A percentile compares a stretch with the other conserved stretches of the same genome.
phyloP scores from a whole-genome alignment of 2,329 filamentous ascomycete genomes.

The Cadophora sp. region DNA sequence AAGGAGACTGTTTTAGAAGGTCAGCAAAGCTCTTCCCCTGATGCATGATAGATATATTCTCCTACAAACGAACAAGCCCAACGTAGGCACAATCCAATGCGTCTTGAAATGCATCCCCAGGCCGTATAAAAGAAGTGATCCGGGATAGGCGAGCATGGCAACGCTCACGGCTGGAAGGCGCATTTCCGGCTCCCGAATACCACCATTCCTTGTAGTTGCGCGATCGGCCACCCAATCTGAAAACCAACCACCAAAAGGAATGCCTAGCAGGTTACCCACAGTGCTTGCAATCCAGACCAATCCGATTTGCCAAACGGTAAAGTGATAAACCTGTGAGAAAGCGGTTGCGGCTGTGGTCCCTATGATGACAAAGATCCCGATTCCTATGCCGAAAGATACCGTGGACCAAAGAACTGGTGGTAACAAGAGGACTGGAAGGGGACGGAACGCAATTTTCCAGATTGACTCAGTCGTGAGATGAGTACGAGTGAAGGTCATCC shows the following conservation, averaged over 20 bases:
- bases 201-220: conserved; percentile 58
- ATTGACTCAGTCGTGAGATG: conserved; percentile 42
- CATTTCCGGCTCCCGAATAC: conserved; percentile 66
- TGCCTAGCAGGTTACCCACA: background rate
- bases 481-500: conserved; percentile 26
- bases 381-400: conserved; percentile 47
- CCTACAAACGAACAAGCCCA: conserved; percentile 58
- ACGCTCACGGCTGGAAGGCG: conserved; percentile 60
- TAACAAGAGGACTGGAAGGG: conserved; percentile 42
- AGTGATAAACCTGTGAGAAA: conserved; percentile 51
- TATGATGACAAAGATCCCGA: conserved; percentile 55
- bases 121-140: conserved; percentile 54
- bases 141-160: conserved; percentile 57
- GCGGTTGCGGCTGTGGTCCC: conserved; percentile 58
- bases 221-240: conserved; percentile 33
- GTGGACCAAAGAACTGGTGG: conserved; percentile 38
- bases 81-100: conserved; percentile 62
- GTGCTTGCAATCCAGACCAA: background rate
- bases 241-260: background rate
- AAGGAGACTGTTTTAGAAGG: conserved; percentile 55
- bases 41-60: conserved; percentile 38
- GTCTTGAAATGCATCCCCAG: conserved; percentile 53
- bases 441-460: conserved; percentile 49
- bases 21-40: conserved; percentile 28
- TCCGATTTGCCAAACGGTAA: conserved; percentile 46